Evolutionary conservation across 2,329 filamentous ascomycete genomes (phyloP), one percentile per base, ranked within the genome.

Genomic region (Calonectria honghensis): DNA sequence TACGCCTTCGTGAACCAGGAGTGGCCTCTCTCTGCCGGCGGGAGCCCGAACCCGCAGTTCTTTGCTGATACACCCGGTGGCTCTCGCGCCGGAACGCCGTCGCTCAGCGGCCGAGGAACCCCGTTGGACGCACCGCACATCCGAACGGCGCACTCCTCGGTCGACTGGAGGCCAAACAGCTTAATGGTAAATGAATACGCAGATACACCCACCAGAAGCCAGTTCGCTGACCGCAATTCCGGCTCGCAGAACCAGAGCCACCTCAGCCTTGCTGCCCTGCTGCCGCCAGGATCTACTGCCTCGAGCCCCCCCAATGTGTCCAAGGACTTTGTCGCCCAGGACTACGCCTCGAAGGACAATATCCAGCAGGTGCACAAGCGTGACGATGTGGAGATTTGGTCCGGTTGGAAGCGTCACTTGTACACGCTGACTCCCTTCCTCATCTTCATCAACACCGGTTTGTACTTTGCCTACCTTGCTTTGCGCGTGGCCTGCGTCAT

Each of bases 401-500:
- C 84, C 64, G 87, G 87, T 45, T 87, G 86, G 86, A 86, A 83
- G 72, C 83, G 87, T 14, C 77, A 84, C 39, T 59, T 88, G 14
- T 88, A 84, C 78, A 79, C 76, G 24, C 76, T 87, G 39, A 82
- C 83, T 10, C 87, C 87, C 0, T 63, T 85, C 39, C 69, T 88
- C 68, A 87, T 84, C 24, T 61, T 88, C n/a, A 48, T 83, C 75
- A 87, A 85, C 78, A 87, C 84, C 16, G 76, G 76, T n/a, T 61
- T 88, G n/a, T 88, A 87, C 80, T n/a, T 88, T 6, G 48, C 81
- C 71, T 92, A 92, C 75, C 88, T 91, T 10, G 85, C 78, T 29
- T 82, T 89, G 68, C 89, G 90, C 48, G 87, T 92, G 37, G 83
- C 84, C 66, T 91, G 89, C 78, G 87, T 91, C 68, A 81, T 90